Conservation (phyloP, 2,329 filamentous ascomycete species). For the Huntiella moniliformis region DNA sequence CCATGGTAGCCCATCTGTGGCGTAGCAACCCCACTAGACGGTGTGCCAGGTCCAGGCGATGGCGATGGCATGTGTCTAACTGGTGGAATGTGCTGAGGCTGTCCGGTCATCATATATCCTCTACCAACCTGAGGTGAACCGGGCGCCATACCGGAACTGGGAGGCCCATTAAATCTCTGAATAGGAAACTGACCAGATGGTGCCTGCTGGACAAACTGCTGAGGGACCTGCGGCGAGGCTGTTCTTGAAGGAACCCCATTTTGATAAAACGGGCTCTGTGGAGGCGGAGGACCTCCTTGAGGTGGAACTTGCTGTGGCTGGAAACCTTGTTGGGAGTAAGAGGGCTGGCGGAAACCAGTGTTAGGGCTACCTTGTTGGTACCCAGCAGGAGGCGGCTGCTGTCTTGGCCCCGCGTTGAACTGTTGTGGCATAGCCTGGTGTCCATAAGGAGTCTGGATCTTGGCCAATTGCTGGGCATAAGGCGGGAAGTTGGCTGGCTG, state of each 20-base stretch:
- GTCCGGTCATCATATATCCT: conserved; percentile 8
- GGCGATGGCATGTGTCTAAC: conserved; percentile 10
- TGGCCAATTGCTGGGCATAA: conserved; percentile 32
- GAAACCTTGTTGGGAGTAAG: conserved; percentile 18
- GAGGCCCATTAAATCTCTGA: background rate
- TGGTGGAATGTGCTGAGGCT: conserved; percentile 7
- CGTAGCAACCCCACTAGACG: background rate
- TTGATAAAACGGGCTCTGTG: conserved; percentile 18
- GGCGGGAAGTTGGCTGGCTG: conserved; percentile 24
- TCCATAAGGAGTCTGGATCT: conserved; percentile 32
- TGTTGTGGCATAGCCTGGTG: conserved; percentile 32
- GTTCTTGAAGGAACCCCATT: conserved; percentile 28
- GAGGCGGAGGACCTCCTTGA: background rate
- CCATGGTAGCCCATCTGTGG: conserved; percentile 5
- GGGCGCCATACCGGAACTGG: conserved; percentile 7
- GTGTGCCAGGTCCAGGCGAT: conserved; percentile 9
- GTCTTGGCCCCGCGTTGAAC: conserved; percentile 14
- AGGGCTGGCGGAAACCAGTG: conserved; percentile 23
- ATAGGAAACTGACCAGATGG: conserved; percentile 11
- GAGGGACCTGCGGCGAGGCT: conserved; percentile 24
- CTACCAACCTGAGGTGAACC: conserved; percentile 8
- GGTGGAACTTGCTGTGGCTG: conserved; percentile 17
- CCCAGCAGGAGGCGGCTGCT: conserved; percentile 14
- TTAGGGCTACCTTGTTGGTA: conserved; percentile 23
- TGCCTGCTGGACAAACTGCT: conserved; percentile 16